phyloP scores from a whole-genome alignment of 768 basidiomycete genomes.

The Austroboletus eburneus region DNA sequence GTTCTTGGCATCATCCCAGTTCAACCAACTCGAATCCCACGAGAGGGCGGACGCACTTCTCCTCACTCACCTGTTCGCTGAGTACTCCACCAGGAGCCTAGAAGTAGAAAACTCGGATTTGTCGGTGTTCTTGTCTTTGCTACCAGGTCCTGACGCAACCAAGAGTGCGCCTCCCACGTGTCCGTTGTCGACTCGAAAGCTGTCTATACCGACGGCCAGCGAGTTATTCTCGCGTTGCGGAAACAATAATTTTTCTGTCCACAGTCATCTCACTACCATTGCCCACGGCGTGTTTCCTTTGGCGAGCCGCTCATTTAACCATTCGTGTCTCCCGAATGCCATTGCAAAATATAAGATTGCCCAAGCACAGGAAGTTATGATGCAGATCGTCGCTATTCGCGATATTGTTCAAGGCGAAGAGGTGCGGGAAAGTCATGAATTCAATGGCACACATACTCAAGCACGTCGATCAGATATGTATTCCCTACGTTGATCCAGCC shows the following conservation, averaged over 20 bases:
- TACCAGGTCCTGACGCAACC: slow-evolving; percentile 37
- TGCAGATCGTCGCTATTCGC: slow-evolving; percentile 65
- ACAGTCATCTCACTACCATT: slow-evolving; percentile 64
- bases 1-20: slow-evolving; percentile 44
- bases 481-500: slow-evolving; percentile 79
- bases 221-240: slow-evolving; percentile 58
- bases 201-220: slow-evolving; percentile 17
- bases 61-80: slow-evolving; percentile 58
- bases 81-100: slow-evolving; percentile 17
- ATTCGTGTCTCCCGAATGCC: slow-evolving; percentile 76
- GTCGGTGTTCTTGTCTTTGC: slow-evolving; percentile 39
- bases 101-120: slow-evolving; percentile 24
- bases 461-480: slow-evolving; percentile 48
- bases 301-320: slow-evolving; percentile 79
- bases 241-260: slow-evolving; percentile 80
- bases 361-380: slow-evolving; percentile 36
- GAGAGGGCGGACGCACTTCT: slow-evolving; percentile 60
- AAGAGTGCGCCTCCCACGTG: slow-evolving; percentile 30
- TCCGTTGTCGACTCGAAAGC: slow-evolving; percentile 25
- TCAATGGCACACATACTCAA: neutral
- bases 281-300: slow-evolving; percentile 75
- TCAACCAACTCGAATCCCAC: slow-evolving; percentile 46
- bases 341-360: slow-evolving; percentile 54
- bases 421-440: slow-evolving; percentile 35
- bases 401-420: slow-evolving; percentile 59